phyloP scores from a whole-genome alignment of 108 stramenopile species.

The Conticribra weissflogii region DNA sequence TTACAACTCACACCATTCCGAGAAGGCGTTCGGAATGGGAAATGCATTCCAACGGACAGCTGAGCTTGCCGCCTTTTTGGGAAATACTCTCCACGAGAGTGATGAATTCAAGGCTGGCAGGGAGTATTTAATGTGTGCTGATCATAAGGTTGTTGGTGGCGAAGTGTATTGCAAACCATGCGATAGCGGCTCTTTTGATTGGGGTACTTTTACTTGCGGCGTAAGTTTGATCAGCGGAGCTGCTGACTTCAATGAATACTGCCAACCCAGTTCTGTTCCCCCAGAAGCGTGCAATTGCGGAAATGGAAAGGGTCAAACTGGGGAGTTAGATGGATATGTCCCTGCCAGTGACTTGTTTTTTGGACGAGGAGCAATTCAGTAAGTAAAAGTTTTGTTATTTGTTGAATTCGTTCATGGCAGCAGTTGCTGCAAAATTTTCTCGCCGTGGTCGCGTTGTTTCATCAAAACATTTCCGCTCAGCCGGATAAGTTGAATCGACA shows the following conservation, averaged over 20 bases:
- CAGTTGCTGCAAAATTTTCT: no score
- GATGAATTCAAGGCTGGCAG: slow-evolving; percentile 30
- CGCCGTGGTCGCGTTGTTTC: no score
- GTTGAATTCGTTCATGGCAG: no score
- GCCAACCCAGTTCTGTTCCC: slow-evolving; percentile 19
- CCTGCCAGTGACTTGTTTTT: slow-evolving; percentile 28
- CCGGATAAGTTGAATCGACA: no score
- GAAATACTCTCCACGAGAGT: slow-evolving; percentile 32
- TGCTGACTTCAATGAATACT: slow-evolving; percentile 32
- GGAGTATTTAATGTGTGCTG: slow-evolving; percentile 39
- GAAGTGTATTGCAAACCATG: slow-evolving; percentile 40
- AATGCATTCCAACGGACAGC: slow-evolving; percentile 19
- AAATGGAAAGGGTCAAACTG: slow-evolving; percentile 12
- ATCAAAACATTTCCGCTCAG: no score
- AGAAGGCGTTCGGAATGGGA: slow-evolving; percentile 42
- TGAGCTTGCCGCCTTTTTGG: slow-evolving; percentile 33
- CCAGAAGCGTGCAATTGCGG: slow-evolving; percentile 34
- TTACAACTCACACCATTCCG: slow-evolving; percentile 33
- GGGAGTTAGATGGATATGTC: slow-evolving; percentile 30
- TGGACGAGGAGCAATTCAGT: slow-evolving; percentile 36
- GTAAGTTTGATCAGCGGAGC: slow-evolving; percentile 7
- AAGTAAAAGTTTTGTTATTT: no score
- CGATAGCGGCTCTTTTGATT: slow-evolving; percentile 32
- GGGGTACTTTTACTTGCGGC: slow-evolving; percentile 16
- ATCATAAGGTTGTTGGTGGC: slow-evolving; percentile 9